A percentile compares a stretch with the other conserved stretches of the same genome.
These are phyloP conservation scores for Piromyces sp. DNA, from an alignment of 192 early-diverging fungal species.

Conservation along the genomic window DNA sequence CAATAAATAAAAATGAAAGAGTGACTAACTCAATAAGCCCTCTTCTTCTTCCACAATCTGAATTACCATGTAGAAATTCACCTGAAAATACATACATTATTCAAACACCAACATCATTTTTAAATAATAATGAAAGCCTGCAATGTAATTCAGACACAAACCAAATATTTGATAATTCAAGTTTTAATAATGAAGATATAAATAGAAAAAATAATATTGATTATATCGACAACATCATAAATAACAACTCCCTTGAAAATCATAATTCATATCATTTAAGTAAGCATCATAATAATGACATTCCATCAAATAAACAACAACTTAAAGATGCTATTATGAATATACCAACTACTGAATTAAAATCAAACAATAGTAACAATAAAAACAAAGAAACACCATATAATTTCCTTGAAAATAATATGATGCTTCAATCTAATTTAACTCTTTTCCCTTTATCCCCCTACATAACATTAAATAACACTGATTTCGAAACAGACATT, in stretches of 20 bases:
- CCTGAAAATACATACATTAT: background rate
- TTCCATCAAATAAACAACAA: too few species aligned
- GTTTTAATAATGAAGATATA: too few species aligned
- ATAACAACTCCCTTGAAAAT: too few species aligned
- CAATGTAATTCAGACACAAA: too few species aligned
- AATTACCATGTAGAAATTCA: background rate
- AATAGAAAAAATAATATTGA: too few species aligned
- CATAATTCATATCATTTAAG: too few species aligned
- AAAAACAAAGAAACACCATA: background rate
- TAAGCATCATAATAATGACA: too few species aligned
- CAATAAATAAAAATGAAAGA: background rate
- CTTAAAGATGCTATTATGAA: too few species aligned
- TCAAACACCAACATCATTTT: background rate
- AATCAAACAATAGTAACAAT: background rate
- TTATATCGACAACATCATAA: too few species aligned
- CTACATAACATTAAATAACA: background rate
- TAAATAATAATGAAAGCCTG: background rate
- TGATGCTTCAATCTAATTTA: background rate
- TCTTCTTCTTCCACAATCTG: background rate
- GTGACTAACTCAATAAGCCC: background rate
- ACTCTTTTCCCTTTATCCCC: background rate
- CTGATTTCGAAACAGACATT: background rate
- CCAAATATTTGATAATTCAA: too few species aligned
- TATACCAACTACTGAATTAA: too few species aligned
- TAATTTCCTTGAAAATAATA: background rate